phyloP scores from a whole-genome alignment of 78 protist species.

The Dictyostelium brefeldianum region DNA sequence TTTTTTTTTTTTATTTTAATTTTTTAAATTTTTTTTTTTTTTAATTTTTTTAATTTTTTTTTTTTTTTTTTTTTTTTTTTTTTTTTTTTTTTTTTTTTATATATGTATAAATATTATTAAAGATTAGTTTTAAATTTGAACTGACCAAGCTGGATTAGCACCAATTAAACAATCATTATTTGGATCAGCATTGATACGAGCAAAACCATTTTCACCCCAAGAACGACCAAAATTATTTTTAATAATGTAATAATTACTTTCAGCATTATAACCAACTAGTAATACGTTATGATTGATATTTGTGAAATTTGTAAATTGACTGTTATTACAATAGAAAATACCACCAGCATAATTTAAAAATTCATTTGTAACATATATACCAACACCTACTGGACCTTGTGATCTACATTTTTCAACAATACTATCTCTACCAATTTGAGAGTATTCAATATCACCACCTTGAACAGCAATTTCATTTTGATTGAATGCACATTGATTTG shows the following conservation, averaged over 20 bases:
- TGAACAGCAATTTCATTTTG: background rate
- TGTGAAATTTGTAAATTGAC: background rate
- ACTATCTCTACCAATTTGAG: slow-evolving; percentile 27
- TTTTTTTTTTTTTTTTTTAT: background rate
- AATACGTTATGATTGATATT: slow-evolving; percentile 61
- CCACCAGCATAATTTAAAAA: slow-evolving; percentile 48
- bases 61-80: background rate
- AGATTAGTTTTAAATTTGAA: slow-evolving; percentile 28
- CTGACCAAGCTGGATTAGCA: slow-evolving; percentile 36
- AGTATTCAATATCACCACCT: slow-evolving; percentile 55
- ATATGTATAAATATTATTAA: background rate
- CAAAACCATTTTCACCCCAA: slow-evolving; percentile 82
- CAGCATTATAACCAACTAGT: slow-evolving; percentile 62
- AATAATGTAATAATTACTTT: slow-evolving; percentile 53
- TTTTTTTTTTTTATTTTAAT: background rate
- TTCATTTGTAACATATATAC: slow-evolving; percentile 28
- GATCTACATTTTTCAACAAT: slow-evolving; percentile 32
- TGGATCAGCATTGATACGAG: slow-evolving; percentile 31
- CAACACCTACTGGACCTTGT: slow-evolving; percentile 80
- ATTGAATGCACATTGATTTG: slow-evolving; percentile 5
- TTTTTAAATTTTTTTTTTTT: background rate
- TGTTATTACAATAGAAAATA: slow-evolving; percentile 40
- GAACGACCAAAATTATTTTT: slow-evolving; percentile 51
- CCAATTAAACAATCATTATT: slow-evolving; percentile 43
- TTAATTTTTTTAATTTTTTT: background rate